Conservation (phyloP, 805 yeast genomes). For the Saccharomycopsis sp. region DNA sequence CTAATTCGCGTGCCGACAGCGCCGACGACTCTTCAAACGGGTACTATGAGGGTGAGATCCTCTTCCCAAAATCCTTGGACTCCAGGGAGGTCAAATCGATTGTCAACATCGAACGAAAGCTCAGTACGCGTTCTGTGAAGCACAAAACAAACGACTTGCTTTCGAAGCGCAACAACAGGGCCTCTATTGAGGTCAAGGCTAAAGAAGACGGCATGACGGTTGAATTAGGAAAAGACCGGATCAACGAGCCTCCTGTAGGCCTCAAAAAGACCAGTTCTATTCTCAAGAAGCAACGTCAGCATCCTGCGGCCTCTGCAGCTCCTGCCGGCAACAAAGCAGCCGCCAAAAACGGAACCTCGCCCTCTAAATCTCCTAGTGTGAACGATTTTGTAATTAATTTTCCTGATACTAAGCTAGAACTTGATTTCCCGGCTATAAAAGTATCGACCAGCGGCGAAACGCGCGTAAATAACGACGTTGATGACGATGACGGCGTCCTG, state of each 20-base stretch:
- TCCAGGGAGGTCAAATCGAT: conserved; percentile 69
- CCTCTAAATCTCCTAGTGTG: neutral
- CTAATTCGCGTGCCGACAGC: neutral
- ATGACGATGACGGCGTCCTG: conserved; percentile 10
- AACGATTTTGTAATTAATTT: conserved; percentile 19
- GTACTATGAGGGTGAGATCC: conserved; percentile 44
- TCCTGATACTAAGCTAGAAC: conserved; percentile 17
- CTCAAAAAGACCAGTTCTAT: conserved; percentile 20
- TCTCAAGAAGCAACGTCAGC: conserved; percentile 12
- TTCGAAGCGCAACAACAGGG: conserved; percentile 9
- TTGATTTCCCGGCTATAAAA: conserved; percentile 21
- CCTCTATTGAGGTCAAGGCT: conserved; percentile 28
- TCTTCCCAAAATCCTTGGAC: conserved; percentile 66
- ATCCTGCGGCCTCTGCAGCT: neutral
- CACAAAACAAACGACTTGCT: conserved; percentile 25
- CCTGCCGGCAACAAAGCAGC: neutral
- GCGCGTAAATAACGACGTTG: neutral
- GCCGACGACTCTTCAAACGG: neutral
- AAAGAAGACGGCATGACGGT: conserved; percentile 44
- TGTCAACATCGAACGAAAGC: conserved; percentile 60
- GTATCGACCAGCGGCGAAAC: neutral
- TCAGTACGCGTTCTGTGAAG: conserved; percentile 46
- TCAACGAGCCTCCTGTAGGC: conserved; percentile 10
- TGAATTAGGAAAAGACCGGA: conserved; percentile 27
- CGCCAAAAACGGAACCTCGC: neutral